These are phyloP conservation scores for Lathyrus tuberosus DNA, from an alignment of 306 rosid genomes.

Conservation along the genomic window DNA sequence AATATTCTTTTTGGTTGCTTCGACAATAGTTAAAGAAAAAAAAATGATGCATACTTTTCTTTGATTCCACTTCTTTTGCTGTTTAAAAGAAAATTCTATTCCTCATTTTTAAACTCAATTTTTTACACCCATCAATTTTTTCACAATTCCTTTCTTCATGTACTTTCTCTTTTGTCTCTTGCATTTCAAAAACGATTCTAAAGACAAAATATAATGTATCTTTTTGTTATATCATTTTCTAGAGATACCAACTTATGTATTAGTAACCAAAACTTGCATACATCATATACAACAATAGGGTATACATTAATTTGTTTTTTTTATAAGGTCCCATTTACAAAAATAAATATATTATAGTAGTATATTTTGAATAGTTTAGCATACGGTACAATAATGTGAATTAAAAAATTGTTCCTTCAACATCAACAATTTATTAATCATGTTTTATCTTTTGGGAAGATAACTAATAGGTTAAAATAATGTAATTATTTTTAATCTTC, in stretches of 20 bases:
- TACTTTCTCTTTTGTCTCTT: constrained; percentile 43
- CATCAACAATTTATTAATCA: neutral
- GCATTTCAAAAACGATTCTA: constrained; percentile 29
- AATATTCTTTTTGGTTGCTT: constrained; percentile 30
- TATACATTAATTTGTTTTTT: neutral
- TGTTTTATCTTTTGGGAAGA: neutral
- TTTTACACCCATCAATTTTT: constrained; percentile 37
- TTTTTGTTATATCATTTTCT: neutral
- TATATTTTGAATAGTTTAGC: neutral
- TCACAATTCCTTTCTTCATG: constrained; percentile 59
- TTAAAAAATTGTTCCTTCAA: neutral
- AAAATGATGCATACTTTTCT: constrained; percentile 50
- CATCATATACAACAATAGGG: neutral
- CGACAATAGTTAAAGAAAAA: constrained; percentile 31
- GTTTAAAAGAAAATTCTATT: constrained; percentile 38
- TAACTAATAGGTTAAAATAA: neutral
- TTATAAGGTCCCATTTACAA: neutral
- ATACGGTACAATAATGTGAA: constrained; percentile 5
- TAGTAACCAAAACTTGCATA: neutral
- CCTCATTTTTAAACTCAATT: constrained; percentile 37
- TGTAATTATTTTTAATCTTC: neutral
- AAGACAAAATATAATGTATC: constrained; percentile 7
- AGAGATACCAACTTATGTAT: neutral
- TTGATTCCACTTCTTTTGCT: constrained; percentile 62
- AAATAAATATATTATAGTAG: neutral